phyloP scores from a whole-genome alignment of 371 early-diverging fungal genomes.

The Syncephalastrum racemosum region DNA sequence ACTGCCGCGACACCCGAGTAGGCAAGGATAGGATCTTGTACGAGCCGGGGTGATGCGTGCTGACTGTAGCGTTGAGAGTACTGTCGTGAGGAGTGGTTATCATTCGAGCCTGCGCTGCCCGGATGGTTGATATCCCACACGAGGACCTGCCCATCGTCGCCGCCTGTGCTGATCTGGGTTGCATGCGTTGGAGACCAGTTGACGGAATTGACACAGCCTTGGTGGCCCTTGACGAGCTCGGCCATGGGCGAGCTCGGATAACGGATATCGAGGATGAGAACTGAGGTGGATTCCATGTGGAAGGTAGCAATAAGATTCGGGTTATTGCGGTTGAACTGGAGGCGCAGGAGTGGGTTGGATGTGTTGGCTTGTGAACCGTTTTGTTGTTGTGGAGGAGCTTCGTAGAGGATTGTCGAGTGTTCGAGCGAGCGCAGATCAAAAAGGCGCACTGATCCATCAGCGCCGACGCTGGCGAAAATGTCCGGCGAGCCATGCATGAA shows the following conservation, averaged over 20 bases:
- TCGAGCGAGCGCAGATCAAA: constrained; percentile 92
- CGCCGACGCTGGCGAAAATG: constrained; percentile 95
- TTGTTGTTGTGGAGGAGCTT: constrained; percentile 63
- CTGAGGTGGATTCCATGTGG: constrained; percentile 69
- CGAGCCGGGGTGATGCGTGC: constrained; percentile 21
- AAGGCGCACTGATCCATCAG: constrained; percentile 95
- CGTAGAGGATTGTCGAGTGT: constrained; percentile 96
- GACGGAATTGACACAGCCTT: constrained; percentile 63
- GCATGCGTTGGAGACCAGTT: constrained; percentile 74
- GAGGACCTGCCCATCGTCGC: constrained; percentile 71
- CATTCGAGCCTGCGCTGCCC: neutral
- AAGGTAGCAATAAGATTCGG: constrained; percentile 87
- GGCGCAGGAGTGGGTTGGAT: constrained; percentile 68
- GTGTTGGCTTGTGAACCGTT: constrained; percentile 21
- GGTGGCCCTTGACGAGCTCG: constrained; percentile 73
- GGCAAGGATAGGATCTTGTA: constrained; percentile 70
- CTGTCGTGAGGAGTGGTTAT: constrained; percentile 31
- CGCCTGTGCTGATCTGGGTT: constrained; percentile 66
- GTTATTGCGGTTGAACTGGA: constrained; percentile 84
- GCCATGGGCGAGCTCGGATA: constrained; percentile 82
- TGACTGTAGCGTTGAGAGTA: constrained; percentile 27
- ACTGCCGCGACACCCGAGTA: constrained; percentile 70
- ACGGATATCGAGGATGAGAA: constrained; percentile 84
- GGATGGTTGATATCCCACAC: constrained; percentile 67
- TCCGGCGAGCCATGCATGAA: constrained; percentile 83